These are phyloP conservation scores for Fusarium mundagurra DNA, from an alignment of 2,329 filamentous ascomycete genomes.

Conservation along the genomic window DNA sequence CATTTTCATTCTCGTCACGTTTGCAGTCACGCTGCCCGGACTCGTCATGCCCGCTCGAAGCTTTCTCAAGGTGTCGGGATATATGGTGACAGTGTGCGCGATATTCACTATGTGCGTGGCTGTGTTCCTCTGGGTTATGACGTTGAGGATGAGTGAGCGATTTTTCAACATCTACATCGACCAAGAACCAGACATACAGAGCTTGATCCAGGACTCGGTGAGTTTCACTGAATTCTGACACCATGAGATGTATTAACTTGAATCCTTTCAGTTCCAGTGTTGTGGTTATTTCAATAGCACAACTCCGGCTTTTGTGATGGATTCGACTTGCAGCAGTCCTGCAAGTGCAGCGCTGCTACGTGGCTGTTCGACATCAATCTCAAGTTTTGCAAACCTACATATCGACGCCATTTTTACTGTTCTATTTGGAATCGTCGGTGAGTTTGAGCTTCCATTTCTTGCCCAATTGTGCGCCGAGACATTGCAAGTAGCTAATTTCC, in stretches of 20 bases:
- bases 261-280: constrained; percentile 71
- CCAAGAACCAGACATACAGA: constrained; percentile 68
- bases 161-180: constrained; percentile 69
- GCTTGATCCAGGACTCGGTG: constrained; percentile 76
- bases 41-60: constrained; percentile 72
- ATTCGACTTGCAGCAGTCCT: constrained; percentile 73
- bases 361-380: constrained; percentile 75
- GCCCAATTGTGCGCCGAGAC: not conserved
- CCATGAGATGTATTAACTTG: not conserved
- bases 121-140: constrained; percentile 77
- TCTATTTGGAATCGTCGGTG: constrained; percentile 80
- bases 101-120: constrained; percentile 74
- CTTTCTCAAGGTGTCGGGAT: constrained; percentile 77
- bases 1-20: constrained; percentile 75
- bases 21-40: constrained; percentile 75
- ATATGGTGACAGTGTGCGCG: constrained; percentile 68
- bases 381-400: constrained; percentile 74
- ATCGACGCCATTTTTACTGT: constrained; percentile 82
- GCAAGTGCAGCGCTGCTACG: constrained; percentile 74
- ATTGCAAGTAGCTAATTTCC: constrained; percentile 1
- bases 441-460: constrained; percentile 31
- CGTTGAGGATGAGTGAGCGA: constrained; percentile 72
- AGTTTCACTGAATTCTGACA: constrained; percentile 32
- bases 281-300: constrained; percentile 82
- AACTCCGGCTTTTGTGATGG: constrained; percentile 75